Evolutionary conservation across 495 filamentous ascomycete genomes (phyloP).

Genomic region (Hyphodiscus hymeniophilus): DNA sequence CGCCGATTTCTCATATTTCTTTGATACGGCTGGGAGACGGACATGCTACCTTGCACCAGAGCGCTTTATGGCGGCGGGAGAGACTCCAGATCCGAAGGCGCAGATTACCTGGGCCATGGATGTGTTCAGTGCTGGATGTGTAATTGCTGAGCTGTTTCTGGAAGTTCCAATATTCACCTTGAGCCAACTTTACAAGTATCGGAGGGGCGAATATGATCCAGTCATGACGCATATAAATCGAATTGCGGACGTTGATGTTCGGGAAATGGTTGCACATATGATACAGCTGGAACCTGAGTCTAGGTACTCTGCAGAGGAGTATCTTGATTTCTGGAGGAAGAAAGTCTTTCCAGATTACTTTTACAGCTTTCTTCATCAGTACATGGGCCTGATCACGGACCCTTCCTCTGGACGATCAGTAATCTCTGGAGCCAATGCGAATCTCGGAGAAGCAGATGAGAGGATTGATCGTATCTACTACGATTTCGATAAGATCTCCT

Average conservation of each 20-base stretch:
- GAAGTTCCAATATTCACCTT: conserved; percentile 89
- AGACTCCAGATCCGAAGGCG: conserved; percentile 47
- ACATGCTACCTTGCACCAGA: conserved; percentile 98
- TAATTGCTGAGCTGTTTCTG: conserved; percentile 95
- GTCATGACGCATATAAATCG: conserved; percentile 67
- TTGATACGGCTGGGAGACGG: conserved; percentile 82
- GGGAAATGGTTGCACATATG: conserved; percentile 89
- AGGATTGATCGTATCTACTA: conserved; percentile 85
- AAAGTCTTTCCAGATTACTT: conserved; percentile 96
- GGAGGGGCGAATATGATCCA: conserved; percentile 87
- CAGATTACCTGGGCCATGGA: conserved; percentile 94
- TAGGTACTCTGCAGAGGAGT: conserved; percentile 89
- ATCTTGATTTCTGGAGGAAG: conserved; percentile 80
- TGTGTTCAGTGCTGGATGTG: conserved; percentile 94
- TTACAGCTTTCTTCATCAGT: conserved; percentile 93
- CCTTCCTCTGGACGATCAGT: conserved; percentile 68
- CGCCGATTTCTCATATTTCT: conserved; percentile 94
- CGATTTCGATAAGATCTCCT: conserved; percentile 97
- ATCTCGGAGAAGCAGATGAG: conserved; percentile 78
- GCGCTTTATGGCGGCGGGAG: conserved; percentile 67
- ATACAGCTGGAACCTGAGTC: conserved; percentile 87
- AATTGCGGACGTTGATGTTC: conserved; percentile 80
- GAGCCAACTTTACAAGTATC: conserved; percentile 90
- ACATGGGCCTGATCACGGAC: conserved; percentile 94
- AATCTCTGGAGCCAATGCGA: conserved; percentile 52